Conservation (phyloP, 176 grass and related monocot species). For the Carex littledalei region DNA sequence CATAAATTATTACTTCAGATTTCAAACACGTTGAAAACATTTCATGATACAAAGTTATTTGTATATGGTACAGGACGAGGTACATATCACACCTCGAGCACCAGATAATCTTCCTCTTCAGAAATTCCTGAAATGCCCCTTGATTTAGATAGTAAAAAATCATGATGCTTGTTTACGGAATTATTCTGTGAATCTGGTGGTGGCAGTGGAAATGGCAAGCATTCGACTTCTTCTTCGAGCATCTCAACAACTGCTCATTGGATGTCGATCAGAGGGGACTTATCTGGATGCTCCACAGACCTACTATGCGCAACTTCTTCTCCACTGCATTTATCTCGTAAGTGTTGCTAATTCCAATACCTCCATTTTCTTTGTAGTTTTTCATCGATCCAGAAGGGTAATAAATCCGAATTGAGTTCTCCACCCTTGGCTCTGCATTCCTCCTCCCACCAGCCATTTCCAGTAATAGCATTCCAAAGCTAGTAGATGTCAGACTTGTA, state of each 20-base stretch:
- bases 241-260: not conserved
- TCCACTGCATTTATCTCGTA: constrained; percentile 1
- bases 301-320: constrained; percentile 4
- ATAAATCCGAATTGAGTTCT: constrained; percentile 29
- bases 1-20: not conserved
- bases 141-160: not conserved
- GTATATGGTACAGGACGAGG: not conserved
- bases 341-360: not conserved
- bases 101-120: not conserved
- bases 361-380: not conserved
- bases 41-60: not conserved
- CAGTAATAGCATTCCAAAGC: constrained; percentile 47
- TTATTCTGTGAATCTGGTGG: not conserved
- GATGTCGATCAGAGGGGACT: not conserved
- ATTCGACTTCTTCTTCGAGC: not conserved
- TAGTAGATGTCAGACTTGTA: constrained; percentile 50
- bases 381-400: constrained; percentile 49
- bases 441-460: constrained; percentile 35
- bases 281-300: not conserved
- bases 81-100: not conserved
- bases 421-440: not conserved
- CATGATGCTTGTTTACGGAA: not conserved
- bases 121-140: not conserved
- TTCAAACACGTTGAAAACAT: not conserved
- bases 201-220: not conserved